phyloP scores from a whole-genome alignment of 2,329 filamentous ascomycete genomes.

The Scedosporium aurantiacum region DNA sequence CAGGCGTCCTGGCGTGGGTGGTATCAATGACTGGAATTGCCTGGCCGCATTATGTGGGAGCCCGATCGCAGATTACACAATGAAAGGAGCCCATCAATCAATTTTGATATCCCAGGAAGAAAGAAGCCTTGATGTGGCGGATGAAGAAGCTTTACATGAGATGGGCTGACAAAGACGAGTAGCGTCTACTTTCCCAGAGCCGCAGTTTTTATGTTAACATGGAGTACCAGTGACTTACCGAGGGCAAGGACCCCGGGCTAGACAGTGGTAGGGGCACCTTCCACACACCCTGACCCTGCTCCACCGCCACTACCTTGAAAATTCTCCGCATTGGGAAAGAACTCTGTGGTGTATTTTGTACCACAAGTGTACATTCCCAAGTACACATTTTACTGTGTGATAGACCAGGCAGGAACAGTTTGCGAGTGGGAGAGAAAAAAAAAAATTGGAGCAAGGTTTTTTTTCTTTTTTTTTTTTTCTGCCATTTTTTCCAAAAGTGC shows the following conservation, averaged over 20 bases:
- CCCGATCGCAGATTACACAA: too few relatives aligned
- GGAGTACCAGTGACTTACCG: neutral
- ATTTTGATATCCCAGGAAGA: neutral
- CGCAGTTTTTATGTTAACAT: neutral
- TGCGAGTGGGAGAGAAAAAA: constrained; percentile 2
- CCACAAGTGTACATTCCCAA: too few relatives aligned
- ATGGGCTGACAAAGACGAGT: neutral
- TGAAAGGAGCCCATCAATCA: neutral
- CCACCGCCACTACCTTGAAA: constrained; percentile 3
- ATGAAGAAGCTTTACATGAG: neutral
- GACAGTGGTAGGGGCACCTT: neutral
- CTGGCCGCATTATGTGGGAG: too few relatives aligned
- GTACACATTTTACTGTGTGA: too few relatives aligned
- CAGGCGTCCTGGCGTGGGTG: too few relatives aligned
- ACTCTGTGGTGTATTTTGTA: neutral
- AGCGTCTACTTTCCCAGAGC: neutral
- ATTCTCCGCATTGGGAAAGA: constrained; percentile 5
- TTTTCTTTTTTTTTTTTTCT: too few relatives aligned
- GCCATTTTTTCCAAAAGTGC: constrained; percentile 12
- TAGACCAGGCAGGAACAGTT: too few relatives aligned
- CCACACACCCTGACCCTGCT: neutral
- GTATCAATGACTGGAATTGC: too few relatives aligned
- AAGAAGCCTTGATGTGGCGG: neutral
- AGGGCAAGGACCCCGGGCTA: neutral
- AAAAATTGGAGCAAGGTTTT: constrained; percentile 2